Evolutionary conservation across 2,329 filamentous ascomycete genomes (phyloP).

Genomic region (Phialophora chinensis): DNA sequence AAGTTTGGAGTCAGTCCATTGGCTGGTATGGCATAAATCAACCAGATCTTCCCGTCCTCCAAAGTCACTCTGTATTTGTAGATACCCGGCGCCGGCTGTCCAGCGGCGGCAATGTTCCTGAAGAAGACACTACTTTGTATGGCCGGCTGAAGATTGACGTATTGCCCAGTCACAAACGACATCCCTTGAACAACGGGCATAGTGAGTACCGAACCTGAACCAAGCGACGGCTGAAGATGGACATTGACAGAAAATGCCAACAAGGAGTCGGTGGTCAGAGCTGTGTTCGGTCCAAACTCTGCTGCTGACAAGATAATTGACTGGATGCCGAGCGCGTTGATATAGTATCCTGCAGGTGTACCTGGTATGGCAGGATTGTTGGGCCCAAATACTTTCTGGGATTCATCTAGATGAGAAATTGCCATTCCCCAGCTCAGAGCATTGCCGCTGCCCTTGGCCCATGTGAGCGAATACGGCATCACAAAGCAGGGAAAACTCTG

Average conservation of each 20-base stretch:
- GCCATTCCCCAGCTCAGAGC: conserved; percentile 76
- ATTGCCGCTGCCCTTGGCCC: conserved; percentile 68
- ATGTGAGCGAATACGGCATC: conserved; percentile 74
- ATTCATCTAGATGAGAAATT: conserved; percentile 73
- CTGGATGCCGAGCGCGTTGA: conserved; percentile 82
- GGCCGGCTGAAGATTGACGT: conserved; percentile 70
- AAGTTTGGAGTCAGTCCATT: conserved; percentile 67
- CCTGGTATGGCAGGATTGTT: conserved; percentile 59
- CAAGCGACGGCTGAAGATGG: conserved; percentile 65
- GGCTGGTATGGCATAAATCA: conserved; percentile 73
- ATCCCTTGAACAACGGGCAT: conserved; percentile 90
- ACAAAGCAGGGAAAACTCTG: conserved; percentile 74
- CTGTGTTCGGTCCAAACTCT: conserved; percentile 69
- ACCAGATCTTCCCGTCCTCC: conserved; percentile 76
- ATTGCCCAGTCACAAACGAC: conserved; percentile 81
- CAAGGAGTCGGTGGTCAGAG: conserved; percentile 59
- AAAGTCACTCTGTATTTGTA: conserved; percentile 78
- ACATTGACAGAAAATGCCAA: conserved; percentile 68
- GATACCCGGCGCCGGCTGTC: conserved; percentile 65
- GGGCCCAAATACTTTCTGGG: conserved; percentile 70
- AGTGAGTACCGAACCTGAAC: conserved; percentile 66
- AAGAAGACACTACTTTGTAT: conserved; percentile 79
- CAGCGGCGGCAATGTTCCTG: conserved; percentile 63
- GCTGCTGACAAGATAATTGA: conserved; percentile 78
- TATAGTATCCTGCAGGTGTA: conserved; percentile 71